Evolutionary conservation across 345 rosid species (phyloP), one percentile per base, ranked within the genome.

Genomic region (Capsella bursapastoris): DNA sequence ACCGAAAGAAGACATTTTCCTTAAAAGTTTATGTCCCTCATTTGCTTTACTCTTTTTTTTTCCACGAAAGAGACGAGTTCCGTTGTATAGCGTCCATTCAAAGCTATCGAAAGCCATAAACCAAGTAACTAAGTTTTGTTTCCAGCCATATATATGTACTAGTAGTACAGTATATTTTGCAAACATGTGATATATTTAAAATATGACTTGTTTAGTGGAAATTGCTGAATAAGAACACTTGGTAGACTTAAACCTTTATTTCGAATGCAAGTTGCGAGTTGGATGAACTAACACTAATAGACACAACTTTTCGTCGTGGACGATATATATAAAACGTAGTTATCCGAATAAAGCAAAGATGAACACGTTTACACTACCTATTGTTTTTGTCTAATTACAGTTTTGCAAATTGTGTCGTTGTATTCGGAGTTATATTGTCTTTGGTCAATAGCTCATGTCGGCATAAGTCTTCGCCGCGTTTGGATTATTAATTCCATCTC

Each of bases 1-100:
- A 70, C 60, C 55, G 71, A 76, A 76, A 70, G 53, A 9, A 61
- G 35, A 70, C 69, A 13, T 56, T 56, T 64, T 37, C 43, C 57
- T 10, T 29, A 15, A 53, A 57, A 70, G 66, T 41, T 9, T 68
- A 35, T 32, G 79, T 58, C 52, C 44, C 72, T 64, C 67, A 4
- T 56, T 64, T 47, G 29, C 71, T 77, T 70, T 70, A 1, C 25
- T 22, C 2, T 22, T 22, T 22, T 22, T 22, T 22, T 22, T 22
- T 22, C 7, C 7, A 48, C 22, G 48, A 70, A 63, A 70, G 80
- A 4, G 62, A 71, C 41, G 10, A 57, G 55, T 25, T 63, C 55
- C 55, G 57, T 70, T 28, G 13, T 35, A 51, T 59, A 53, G 65
- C 60, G 75, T 76, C 71, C 28, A 37, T 76, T 70, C 53, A 41